Percentiles rank a stretch among this genome's conserved stretches.
phyloP scores from a whole-genome alignment of 176 grass and related monocot species.

The Cymbopogon citratus region DNA sequence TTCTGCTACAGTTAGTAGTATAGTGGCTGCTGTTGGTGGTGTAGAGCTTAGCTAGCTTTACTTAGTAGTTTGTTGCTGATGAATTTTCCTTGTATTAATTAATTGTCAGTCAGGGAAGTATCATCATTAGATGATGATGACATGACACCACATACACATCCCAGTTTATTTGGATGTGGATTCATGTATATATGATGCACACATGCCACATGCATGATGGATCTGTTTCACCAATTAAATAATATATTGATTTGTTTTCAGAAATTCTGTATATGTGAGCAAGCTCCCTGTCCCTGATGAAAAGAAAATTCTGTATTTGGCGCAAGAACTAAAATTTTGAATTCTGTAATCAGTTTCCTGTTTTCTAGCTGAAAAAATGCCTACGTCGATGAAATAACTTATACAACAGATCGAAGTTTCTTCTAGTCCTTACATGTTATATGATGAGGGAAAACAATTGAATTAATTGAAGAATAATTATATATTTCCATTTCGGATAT shows the following conservation, averaged over 20 bases:
- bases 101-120: background rate
- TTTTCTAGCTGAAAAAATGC: no score
- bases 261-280: background rate
- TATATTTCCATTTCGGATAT: background rate
- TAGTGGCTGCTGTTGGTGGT: background rate
- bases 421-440: background rate
- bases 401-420: no score
- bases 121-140: constrained; percentile 21
- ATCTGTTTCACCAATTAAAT: background rate
- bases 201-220: background rate
- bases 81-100: constrained; percentile 21
- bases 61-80: background rate
- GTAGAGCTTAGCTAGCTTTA: constrained; percentile 8
- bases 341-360: no score
- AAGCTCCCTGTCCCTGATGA: no score
- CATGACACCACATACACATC: background rate
- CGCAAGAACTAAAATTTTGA: no score
- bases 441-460: background rate
- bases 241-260: constrained; percentile 9
- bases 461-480: background rate
- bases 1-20: background rate
- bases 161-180: constrained; percentile 30
- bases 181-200: background rate
- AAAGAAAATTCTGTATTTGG: no score
- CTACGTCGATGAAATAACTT: no score